Evolutionary conservation across 164 flowering plant species (phyloP), one percentile per base, ranked within the genome.

Genomic region (Litsea cubeba): DNA sequence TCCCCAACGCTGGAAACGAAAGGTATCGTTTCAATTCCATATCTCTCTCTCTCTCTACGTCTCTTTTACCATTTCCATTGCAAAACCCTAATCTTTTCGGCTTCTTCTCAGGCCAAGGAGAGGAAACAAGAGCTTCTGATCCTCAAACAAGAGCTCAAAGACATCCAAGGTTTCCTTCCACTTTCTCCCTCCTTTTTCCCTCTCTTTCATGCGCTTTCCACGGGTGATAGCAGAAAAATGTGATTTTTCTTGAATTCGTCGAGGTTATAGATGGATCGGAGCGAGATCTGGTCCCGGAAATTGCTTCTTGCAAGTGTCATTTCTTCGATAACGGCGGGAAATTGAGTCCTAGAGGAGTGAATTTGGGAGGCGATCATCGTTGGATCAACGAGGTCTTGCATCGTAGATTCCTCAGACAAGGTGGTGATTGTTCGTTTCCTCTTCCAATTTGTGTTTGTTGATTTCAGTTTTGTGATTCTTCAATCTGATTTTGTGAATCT

Each of bases 321-420:
- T 95, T 95, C 89, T 92, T 84, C 49, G 90, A 88, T 74, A 78
- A 84, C 75, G 74, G 88, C 80, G 94, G 91, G 68, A 77, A 76
- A 71, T 79, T 79, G 50, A 82, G 83, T 76, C 78, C 89, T 75
- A 81, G 49, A 25, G 68, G 40, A 63, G 2, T 26, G 66, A 35
- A 68, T 2, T 69, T 64, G 3, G 82, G 63, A 63, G 28, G 17
- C 5, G 35, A 51, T 40, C 78, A 80, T 65, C 49, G 60, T 51
- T 79, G 84, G 72, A 76, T 88, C 78, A 80, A 79, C 69, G 94
- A 92, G 40, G 90, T 90, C 12, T 80, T 95, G 65, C 95, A 84
- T n/a, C 85, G 97, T 62, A 84, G 97, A 79, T 95, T 95, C 85
- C 87, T 92, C 40, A 82, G 93, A 83, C 91, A 85, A 86, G 98